phyloP scores from a whole-genome alignment of 2,329 filamentous ascomycete species.

The Periconia sp. region DNA sequence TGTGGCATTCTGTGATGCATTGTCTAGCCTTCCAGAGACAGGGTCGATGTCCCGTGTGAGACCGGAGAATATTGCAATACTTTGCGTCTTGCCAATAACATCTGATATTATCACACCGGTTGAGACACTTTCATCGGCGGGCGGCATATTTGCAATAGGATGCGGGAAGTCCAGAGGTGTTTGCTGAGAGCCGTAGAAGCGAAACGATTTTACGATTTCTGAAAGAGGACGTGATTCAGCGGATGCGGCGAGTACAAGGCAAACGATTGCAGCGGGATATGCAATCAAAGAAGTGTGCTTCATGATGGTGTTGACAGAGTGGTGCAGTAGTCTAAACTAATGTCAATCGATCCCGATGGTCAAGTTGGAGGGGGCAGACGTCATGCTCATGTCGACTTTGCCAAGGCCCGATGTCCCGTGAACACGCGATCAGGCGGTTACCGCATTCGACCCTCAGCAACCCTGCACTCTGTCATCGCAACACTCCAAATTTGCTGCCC shows the following conservation, averaged over 20 bases:
- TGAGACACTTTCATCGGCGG: conserved; percentile 28
- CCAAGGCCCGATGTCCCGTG: conserved; percentile 32
- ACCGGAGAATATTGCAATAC: conserved; percentile 80
- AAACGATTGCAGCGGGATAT: conserved; percentile 31
- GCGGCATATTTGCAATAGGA: conserved; percentile 27
- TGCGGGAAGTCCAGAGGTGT: conserved; percentile 26
- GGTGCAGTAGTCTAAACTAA: neutral
- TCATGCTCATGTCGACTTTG: conserved; percentile 24
- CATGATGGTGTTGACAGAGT: conserved; percentile 22
- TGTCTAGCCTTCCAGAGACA: conserved; percentile 69
- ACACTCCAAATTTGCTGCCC: conserved; percentile 7
- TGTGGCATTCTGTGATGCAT: conserved; percentile 70
- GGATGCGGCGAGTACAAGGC: conserved; percentile 33
- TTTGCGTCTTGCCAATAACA: conserved; percentile 76
- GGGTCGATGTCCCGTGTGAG: conserved; percentile 74
- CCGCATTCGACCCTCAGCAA: too few relatives aligned
- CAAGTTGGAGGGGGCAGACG: conserved; percentile 27
- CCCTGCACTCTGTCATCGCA: neutral
- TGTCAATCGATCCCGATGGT: conserved; percentile 10
- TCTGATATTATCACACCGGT: conserved; percentile 72
- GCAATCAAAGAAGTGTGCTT: conserved; percentile 24
- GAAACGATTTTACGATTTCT: conserved; percentile 30
- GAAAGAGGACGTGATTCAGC: conserved; percentile 35
- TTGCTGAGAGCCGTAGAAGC: conserved; percentile 25
- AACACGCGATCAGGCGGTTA: conserved; percentile 21